These are phyloP conservation scores for Colletotrichum chrysophilum DNA, from an alignment of 2,329 filamentous ascomycete species.

Conservation along the genomic window DNA sequence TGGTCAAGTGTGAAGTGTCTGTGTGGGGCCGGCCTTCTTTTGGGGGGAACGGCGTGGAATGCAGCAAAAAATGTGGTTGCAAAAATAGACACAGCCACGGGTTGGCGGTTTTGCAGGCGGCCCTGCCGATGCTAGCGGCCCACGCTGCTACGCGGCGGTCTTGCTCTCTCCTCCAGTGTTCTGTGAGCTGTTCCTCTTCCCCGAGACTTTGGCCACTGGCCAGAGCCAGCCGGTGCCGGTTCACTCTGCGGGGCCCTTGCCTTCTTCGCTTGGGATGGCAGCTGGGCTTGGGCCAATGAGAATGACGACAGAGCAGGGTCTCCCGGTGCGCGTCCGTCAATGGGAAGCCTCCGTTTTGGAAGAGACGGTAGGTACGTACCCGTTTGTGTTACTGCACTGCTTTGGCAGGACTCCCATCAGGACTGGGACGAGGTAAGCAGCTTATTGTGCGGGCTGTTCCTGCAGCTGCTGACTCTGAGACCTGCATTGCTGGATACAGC, in stretches of 20 bases:
- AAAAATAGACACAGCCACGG: slow-evolving; percentile 21
- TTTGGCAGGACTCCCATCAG: background rate
- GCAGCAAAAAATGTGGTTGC: background rate
- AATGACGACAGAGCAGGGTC: background rate
- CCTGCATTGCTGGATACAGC: background rate
- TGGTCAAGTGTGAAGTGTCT: background rate
- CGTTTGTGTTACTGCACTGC: background rate
- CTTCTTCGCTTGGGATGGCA: slow-evolving; percentile 1
- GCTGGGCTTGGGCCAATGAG: background rate
- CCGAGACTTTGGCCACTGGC: background rate
- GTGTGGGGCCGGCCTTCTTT: background rate
- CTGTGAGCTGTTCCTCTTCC: background rate
- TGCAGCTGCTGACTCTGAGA: background rate
- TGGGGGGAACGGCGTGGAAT: background rate
- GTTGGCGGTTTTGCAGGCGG: background rate
- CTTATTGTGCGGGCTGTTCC: background rate
- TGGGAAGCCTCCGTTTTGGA: background rate
- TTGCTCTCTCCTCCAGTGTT: background rate
- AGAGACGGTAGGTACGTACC: background rate
- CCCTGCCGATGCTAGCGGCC: background rate
- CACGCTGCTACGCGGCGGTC: background rate
- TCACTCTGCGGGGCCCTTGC: background rate
- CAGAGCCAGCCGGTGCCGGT: background rate
- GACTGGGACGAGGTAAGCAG: background rate
- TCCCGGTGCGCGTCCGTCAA: background rate